phyloP scores from a whole-genome alignment of 1,284 basidiomycete species.

The Puccinia polysora region DNA sequence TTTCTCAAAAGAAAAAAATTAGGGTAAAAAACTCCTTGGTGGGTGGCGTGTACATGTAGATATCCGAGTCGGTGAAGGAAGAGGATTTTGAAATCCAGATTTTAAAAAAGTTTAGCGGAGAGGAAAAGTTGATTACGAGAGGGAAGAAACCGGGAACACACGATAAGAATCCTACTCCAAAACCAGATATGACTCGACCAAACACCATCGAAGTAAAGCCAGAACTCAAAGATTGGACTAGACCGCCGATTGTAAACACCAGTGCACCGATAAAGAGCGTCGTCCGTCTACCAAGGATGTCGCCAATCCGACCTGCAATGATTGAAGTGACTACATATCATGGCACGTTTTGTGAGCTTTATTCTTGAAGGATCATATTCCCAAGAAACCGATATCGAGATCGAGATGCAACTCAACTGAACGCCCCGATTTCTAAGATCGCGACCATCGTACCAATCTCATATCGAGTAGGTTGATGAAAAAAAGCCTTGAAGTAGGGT shows the following conservation, averaged over 20 bases:
- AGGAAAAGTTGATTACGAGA: constrained; percentile 4
- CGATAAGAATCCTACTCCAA: constrained; percentile 89
- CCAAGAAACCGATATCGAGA: neutral
- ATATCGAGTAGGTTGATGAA: constrained; percentile 66
- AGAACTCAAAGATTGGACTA: constrained; percentile 77
- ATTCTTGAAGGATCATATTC: constrained; percentile 23
- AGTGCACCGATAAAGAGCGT: constrained; percentile 82
- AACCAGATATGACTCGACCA: constrained; percentile 80
- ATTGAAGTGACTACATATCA: constrained; percentile 70
- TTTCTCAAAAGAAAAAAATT: neutral
- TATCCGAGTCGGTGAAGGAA: no score
- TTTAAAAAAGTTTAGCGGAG: no score
- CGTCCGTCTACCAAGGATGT: constrained; percentile 77
- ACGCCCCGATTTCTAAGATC: constrained; percentile 74
- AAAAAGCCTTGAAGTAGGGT: constrained; percentile 67
- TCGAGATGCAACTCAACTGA: constrained; percentile 60
- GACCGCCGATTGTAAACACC: constrained; percentile 81
- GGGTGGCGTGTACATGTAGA: no score
- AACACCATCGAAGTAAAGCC: constrained; percentile 82
- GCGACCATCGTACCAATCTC: constrained; percentile 73
- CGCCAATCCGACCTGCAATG: constrained; percentile 79
- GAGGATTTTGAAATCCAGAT: no score
- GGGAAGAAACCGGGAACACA: constrained; percentile 55
- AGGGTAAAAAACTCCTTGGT: no score
- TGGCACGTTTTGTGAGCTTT: no score